Evolutionary conservation across 2,329 filamentous ascomycete genomes (phyloP).

Genomic region (Alternaria sp.): DNA sequence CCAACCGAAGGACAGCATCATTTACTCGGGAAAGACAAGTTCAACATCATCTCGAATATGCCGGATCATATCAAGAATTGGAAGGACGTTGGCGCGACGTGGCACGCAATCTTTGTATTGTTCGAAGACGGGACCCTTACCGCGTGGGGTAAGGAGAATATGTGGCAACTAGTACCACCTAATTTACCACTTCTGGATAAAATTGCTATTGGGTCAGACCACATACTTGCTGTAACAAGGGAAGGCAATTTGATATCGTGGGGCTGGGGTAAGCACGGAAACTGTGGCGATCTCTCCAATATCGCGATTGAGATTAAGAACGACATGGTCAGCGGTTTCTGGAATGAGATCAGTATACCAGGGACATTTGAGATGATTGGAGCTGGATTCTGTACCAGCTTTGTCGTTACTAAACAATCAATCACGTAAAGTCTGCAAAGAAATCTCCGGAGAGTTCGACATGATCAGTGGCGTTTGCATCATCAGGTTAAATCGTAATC

Average conservation of each 20-base stretch:
- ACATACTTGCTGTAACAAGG: conserved; percentile 76
- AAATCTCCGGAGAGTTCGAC: background rate
- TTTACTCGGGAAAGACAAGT: conserved; percentile 80
- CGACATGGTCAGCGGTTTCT: conserved; percentile 41
- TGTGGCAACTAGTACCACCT: conserved; percentile 77
- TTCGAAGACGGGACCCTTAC: conserved; percentile 66
- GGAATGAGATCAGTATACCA: conserved; percentile 39
- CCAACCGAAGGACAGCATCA: conserved; percentile 66
- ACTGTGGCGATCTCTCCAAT: conserved; percentile 70
- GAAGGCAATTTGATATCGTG: conserved; percentile 78
- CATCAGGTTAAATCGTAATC: background rate
- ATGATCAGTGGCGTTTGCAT: background rate
- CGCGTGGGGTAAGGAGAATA: conserved; percentile 86
- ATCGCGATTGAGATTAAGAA: conserved; percentile 28
- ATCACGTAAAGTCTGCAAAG: background rate
- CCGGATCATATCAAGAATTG: conserved; percentile 66
- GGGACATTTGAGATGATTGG: conserved; percentile 33
- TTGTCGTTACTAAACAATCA: conserved; percentile 28
- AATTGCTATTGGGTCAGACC: conserved; percentile 89
- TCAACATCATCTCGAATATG: conserved; percentile 67
- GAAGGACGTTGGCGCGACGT: conserved; percentile 78
- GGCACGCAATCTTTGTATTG: conserved; percentile 82
- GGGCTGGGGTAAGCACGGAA: conserved; percentile 98
- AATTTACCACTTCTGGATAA: conserved; percentile 66
- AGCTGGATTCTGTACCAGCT: conserved; percentile 43